Evolutionary conservation across 1,139 yeast genomes (phyloP).

Genomic region (Debaryomyces coudertii): DNA sequence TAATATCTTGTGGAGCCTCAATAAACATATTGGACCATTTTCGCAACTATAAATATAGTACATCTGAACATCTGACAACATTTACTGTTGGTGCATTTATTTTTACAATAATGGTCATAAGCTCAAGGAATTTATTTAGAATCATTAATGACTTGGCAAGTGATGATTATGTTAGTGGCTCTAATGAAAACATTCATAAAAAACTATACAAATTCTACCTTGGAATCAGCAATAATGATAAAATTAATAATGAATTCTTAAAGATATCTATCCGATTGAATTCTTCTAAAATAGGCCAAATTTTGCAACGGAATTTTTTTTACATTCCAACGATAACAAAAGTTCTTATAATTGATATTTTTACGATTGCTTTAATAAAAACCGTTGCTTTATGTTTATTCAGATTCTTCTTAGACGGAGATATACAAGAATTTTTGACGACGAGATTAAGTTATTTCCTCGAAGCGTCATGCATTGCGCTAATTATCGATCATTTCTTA

Average conservation of each 20-base stretch:
- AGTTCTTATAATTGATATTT: conserved; percentile 19
- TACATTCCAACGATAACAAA: conserved; percentile 25
- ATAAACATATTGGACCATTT: conserved; percentile 31
- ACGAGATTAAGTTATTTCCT: conserved; percentile 22
- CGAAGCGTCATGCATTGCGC: conserved; percentile 32
- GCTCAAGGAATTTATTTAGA: conserved; percentile 35
- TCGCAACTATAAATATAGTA: conserved; percentile 30
- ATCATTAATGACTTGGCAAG: conserved; percentile 27
- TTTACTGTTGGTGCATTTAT: conserved; percentile 31
- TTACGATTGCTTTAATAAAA: conserved; percentile 1
- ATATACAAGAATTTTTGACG: conserved; percentile 22
- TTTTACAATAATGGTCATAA: conserved; percentile 30
- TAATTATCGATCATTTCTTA: conserved; percentile 58
- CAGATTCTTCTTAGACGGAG: conserved; percentile 22
- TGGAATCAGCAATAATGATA: conserved; percentile 20
- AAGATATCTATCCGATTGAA: neutral
- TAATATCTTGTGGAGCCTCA: conserved; percentile 58
- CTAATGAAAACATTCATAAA: conserved; percentile 24
- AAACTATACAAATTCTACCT: conserved; percentile 31
- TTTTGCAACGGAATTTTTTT: neutral
- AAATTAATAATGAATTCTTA: conserved; percentile 5
- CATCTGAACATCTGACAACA: conserved; percentile 34
- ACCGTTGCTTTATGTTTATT: conserved; percentile 19
- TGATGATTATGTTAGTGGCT: conserved; percentile 17
- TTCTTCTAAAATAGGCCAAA: conserved; percentile 1